Conservation (phyloP, 192 early-diverging fungal species). For the Geranomyces michiganensis region DNA sequence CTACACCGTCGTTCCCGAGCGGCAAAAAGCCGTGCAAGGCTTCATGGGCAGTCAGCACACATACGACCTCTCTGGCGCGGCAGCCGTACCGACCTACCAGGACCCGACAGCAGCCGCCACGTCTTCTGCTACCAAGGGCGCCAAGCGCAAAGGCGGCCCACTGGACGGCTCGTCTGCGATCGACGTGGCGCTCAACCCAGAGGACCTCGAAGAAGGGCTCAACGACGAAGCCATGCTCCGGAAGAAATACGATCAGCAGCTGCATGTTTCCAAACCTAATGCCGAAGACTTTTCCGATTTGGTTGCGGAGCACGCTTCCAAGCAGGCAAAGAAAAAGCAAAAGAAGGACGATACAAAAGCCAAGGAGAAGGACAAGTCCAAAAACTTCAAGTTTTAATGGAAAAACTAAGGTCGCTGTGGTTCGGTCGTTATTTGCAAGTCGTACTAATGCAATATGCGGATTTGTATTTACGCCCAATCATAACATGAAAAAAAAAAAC, state of each 20-base stretch:
- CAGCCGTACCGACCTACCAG: constrained; percentile 48
- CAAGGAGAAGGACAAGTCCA: constrained; percentile 43
- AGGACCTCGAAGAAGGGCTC: constrained; percentile 77
- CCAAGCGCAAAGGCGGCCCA: constrained; percentile 56
- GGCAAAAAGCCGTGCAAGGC: constrained; percentile 55
- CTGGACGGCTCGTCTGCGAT: constrained; percentile 49
- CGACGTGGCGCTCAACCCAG: constrained; percentile 86
- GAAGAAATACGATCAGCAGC: constrained; percentile 73
- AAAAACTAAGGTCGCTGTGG: not conserved
- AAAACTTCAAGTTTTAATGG: constrained; percentile 52
- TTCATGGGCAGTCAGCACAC: constrained; percentile 96
- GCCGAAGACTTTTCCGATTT: constrained; percentile 84
- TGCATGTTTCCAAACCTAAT: constrained; percentile 43
- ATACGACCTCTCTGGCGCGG: constrained; percentile 72
- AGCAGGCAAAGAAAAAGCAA: constrained; percentile 71
- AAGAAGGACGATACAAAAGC: constrained; percentile 48
- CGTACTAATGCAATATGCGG: not conserved
- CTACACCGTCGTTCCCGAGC: constrained; percentile 88
- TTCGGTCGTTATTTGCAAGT: too few species aligned
- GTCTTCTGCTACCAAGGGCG: not conserved
- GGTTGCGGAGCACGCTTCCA: constrained; percentile 79
- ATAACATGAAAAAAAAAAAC: too few species aligned
- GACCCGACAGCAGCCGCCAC: constrained; percentile 2
- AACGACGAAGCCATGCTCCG: constrained; percentile 75
- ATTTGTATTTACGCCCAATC: too few species aligned